Conservation (phyloP, 1,139 yeast genomes). For the Magnusiomyces sp. region DNA sequence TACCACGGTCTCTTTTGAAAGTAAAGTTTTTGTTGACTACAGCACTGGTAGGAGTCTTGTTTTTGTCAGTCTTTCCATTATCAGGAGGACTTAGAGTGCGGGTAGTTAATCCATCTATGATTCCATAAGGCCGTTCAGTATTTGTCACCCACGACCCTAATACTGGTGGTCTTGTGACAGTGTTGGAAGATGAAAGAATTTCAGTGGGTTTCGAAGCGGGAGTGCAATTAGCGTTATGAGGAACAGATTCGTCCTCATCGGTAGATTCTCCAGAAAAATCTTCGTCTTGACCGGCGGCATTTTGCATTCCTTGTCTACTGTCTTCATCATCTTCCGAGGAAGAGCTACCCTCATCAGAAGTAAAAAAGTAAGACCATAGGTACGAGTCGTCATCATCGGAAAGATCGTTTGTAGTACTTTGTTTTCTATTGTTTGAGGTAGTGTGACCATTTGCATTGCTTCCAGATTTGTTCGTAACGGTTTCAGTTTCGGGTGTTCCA, state of each 20-base stretch:
- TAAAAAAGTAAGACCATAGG: conserved; percentile 35
- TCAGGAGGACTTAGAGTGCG: conserved; percentile 52
- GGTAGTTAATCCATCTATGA: conserved; percentile 88
- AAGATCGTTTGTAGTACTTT: too few relatives aligned
- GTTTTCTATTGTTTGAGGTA: too few relatives aligned
- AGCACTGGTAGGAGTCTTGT: too few relatives aligned
- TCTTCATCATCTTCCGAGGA: conserved; percentile 21
- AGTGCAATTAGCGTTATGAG: conserved; percentile 48
- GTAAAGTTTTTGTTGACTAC: too few relatives aligned
- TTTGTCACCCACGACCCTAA: conserved; percentile 90
- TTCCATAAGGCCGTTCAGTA: conserved; percentile 72
- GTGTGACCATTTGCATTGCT: conserved; percentile 10
- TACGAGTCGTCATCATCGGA: conserved; percentile 34
- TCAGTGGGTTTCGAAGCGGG: conserved; percentile 82
- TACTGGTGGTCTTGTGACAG: conserved; percentile 83
- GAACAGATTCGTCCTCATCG: conserved; percentile 75
- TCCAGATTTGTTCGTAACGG: too few relatives aligned
- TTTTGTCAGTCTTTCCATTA: too few relatives aligned
- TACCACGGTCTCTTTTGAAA: too few relatives aligned
- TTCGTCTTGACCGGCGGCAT: too few relatives aligned
- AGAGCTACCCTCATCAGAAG: conserved; percentile 29
- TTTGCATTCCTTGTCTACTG: too few relatives aligned
- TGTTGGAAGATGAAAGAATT: conserved; percentile 73
- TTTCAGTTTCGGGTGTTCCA: conserved; percentile 8
- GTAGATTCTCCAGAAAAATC: conserved; percentile 66